A percentile compares a stretch with the other conserved stretches of the same genome.
Conservation (phyloP, 2,329 filamentous ascomycete genomes). For the Talaromyces islandicus region DNA sequence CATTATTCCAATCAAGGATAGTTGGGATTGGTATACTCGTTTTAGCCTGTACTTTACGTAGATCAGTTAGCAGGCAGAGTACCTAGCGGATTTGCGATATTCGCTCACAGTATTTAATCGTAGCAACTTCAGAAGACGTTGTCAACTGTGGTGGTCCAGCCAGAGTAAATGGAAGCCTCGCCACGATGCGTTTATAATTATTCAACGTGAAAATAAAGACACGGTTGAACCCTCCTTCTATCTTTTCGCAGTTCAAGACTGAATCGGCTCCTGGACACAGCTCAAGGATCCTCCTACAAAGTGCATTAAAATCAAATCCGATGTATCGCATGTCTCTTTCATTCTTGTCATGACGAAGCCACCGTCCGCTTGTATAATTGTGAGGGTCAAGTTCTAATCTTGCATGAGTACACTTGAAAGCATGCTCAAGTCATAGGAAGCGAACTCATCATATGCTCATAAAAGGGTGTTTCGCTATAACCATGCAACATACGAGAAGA, state of each 20-base stretch:
- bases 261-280: slow-evolving; percentile 29
- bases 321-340: slow-evolving; percentile 32
- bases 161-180: slow-evolving; percentile 35
- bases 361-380: slow-evolving; percentile 29
- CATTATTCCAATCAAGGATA: slow-evolving; percentile 39
- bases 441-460: too few relatives aligned
- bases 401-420: neutral
- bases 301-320: slow-evolving; percentile 34
- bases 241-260: slow-evolving; percentile 34
- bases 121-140: slow-evolving; percentile 42
- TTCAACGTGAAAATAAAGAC: slow-evolving; percentile 39
- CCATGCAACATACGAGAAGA: too few relatives aligned
- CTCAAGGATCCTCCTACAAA: slow-evolving; percentile 31
- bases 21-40: slow-evolving; percentile 38
- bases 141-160: slow-evolving; percentile 32
- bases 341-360: slow-evolving; percentile 32
- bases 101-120: slow-evolving; percentile 35
- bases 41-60: slow-evolving; percentile 25
- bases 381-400: slow-evolving; percentile 19
- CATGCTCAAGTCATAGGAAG: neutral
- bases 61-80: neutral
- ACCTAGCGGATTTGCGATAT: neutral
- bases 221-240: slow-evolving; percentile 41
- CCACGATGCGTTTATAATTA: slow-evolving; percentile 32
- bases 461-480: too few relatives aligned